Evolutionary conservation across 2,329 filamentous ascomycete genomes (phyloP).

Genomic region (Claviceps arundinis): DNA sequence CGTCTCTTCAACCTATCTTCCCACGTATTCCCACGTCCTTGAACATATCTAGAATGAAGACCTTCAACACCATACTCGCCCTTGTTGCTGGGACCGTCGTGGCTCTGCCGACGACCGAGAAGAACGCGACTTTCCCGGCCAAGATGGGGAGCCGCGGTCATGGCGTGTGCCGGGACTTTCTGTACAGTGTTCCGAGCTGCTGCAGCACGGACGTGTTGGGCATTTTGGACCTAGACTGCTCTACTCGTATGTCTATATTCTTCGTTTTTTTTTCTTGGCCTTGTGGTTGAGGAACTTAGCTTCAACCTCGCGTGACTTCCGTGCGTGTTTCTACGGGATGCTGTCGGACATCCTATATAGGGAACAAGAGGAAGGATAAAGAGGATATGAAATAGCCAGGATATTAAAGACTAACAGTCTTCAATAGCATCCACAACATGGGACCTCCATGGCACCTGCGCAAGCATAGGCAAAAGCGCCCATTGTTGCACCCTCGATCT

Average conservation of each 20-base stretch:
- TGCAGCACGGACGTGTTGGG: slow-evolving; percentile 1
- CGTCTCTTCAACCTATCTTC: too few species aligned
- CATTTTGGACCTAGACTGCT: slow-evolving; percentile 1
- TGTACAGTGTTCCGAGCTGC: slow-evolving; percentile 1
- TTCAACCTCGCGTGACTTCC: too few species aligned
- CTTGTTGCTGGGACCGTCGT: background rate
- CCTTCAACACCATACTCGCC: background rate
- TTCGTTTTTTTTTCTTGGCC: background rate
- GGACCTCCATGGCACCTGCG: too few species aligned
- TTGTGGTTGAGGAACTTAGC: background rate
- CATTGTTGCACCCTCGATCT: too few species aligned
- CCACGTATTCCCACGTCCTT: too few species aligned
- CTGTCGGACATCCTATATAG: too few species aligned
- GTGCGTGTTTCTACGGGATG: too few species aligned
- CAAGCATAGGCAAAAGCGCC: too few species aligned
- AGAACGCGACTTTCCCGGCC: background rate
- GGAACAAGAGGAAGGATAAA: too few species aligned
- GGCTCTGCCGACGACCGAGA: background rate
- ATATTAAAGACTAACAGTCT: too few species aligned
- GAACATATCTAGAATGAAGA: background rate
- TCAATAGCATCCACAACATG: too few species aligned
- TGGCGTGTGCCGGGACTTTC: background rate
- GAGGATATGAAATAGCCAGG: too few species aligned
- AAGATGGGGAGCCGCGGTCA: background rate
- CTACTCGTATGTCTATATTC: background rate